phyloP scores from a whole-genome alignment of 2,329 filamentous ascomycete genomes.

The Trichoderma semiorbis region DNA sequence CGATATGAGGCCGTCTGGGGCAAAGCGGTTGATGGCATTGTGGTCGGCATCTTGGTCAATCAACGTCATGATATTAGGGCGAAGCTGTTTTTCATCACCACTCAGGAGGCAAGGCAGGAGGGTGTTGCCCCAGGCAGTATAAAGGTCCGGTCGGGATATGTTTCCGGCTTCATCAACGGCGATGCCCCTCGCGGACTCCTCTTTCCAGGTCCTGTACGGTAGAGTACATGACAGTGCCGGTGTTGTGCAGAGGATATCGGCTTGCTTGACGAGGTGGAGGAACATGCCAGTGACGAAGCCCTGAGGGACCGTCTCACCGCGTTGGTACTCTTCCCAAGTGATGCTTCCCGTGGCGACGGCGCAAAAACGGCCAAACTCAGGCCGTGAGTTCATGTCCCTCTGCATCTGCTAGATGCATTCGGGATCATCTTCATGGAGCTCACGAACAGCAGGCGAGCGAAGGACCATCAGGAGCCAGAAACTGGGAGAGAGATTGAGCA shows the following conservation, averaged over 20 bases:
- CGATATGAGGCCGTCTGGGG: background rate
- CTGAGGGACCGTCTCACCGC: rapidly evolving
- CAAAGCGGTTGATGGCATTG: background rate
- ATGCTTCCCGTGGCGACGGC: background rate
- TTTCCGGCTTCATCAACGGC: background rate
- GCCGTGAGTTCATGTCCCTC: background rate
- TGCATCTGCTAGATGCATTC: background rate
- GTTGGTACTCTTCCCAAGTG: background rate
- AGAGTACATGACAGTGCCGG: rapidly evolving
- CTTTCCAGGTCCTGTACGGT: background rate
- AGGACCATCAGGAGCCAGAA: background rate
- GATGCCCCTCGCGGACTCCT: rapidly evolving
- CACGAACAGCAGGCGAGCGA: background rate
- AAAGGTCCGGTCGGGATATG: background rate
- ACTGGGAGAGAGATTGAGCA: background rate
- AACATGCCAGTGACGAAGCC: no score
- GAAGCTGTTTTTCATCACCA: background rate
- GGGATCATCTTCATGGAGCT: background rate
- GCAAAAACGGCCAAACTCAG: background rate
- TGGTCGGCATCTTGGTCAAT: no score
- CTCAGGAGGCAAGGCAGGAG: background rate
- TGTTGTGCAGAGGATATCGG: background rate
- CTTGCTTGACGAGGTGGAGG: background rate
- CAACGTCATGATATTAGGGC: rapidly evolving
- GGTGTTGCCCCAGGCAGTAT: background rate